These are phyloP conservation scores for Plasmodium reichenowi DNA, from an alignment of 169 alveolate species.

Conservation along the genomic window DNA sequence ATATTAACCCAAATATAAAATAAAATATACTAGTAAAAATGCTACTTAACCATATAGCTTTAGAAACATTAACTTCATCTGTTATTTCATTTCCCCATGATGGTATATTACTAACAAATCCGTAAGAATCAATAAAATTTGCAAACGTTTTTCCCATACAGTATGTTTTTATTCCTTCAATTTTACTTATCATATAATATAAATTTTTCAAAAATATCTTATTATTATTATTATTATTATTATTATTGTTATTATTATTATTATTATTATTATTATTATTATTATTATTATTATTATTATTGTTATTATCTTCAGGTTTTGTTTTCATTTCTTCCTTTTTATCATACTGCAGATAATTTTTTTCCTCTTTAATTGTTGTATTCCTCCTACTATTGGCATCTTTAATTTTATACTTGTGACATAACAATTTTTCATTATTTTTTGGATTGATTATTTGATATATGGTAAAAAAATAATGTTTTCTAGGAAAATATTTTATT, in stretches of 20 bases:
- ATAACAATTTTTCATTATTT: neutral
- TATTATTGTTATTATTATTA: neutral
- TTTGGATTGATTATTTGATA: constrained; percentile 16
- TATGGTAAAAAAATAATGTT: constrained; percentile 25
- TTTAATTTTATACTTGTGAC: neutral
- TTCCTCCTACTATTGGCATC: neutral
- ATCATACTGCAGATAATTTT: neutral
- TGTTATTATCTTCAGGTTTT: neutral
- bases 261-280: neutral
- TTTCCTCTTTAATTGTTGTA: neutral
- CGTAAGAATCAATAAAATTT: constrained; percentile 83
- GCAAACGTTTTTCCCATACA: constrained; percentile 71
- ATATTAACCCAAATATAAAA: constrained; percentile 78
- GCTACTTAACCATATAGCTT: constrained; percentile 79
- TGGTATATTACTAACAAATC: constrained; percentile 83
- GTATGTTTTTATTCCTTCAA: constrained; percentile 71
- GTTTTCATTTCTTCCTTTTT: neutral
- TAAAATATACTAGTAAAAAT: constrained; percentile 79
- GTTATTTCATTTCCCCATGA: constrained; percentile 88
- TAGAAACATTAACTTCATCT: constrained; percentile 81
- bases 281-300: neutral
- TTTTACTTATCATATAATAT: constrained; percentile 34
- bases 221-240: neutral
- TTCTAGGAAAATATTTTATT: neutral
- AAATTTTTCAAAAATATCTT: constrained; percentile 22